Evolutionary conservation across 805 yeast genomes (phyloP), one percentile per base, ranked within the genome.

Genomic region (Pichia rugopelliculosa): DNA sequence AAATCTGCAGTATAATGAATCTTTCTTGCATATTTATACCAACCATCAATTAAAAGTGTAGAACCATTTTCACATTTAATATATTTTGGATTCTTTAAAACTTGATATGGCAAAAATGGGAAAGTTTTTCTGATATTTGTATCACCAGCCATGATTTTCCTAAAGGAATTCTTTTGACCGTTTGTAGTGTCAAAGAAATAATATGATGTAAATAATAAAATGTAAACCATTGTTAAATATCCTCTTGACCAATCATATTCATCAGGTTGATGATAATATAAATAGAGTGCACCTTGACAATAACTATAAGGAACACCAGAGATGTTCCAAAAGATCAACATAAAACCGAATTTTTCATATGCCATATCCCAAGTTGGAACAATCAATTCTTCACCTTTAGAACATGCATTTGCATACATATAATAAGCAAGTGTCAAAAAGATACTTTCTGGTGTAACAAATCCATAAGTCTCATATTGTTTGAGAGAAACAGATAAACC

Each of bases 311-410:
- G 99, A 38, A 93, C 99, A 59, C 99, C 99, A 27, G 97, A 96
- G 65, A 93, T 88, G 72, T 93, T 93, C 99, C 99, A 93, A 75
- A 93, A 93, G 58, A 90, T 80, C 56, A 93, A 78, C 98, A 93
- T 90, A 74, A 93, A 93, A n/a, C 99, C 99, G 60, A 93, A 93
- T 70, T 93, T 93, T 68, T 93, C 99, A 68, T 93, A 93, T 27
- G 96, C 96, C 97, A 93, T 91, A 67, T 93, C 99, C 98, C 99
- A 93, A 18, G 96, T 86, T 58, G 98, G 96, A 53, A 90, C 96
- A 64, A 93, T 93, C 59, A 91, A 73, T 66, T 93, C 98, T 70
- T 93, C 99, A 58, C 98, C 99, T 69, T 93, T 93, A 48, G 96
- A 83, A 68, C 98, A 91, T 3, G 97, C 96, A 62, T 93, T 91